Conservation (phyloP, 2,329 filamentous ascomycete genomes). For the Stromatinia cepivora region DNA sequence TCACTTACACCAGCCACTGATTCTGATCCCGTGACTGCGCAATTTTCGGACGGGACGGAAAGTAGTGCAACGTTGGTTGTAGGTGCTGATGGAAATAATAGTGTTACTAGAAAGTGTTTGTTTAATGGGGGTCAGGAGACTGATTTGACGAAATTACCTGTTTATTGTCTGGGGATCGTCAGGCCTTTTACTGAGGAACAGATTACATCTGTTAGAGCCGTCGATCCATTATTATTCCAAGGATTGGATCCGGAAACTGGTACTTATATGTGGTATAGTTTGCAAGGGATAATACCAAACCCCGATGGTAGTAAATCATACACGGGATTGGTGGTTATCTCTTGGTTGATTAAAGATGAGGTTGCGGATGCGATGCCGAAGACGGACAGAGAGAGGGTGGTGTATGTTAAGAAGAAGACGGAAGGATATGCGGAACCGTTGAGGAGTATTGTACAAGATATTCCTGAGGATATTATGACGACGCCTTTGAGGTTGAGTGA, state of each 20-base stretch:
- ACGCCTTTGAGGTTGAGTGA: slow-evolving; percentile 36
- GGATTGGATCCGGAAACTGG: slow-evolving; percentile 53
- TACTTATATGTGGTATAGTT: slow-evolving; percentile 52
- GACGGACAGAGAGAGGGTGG: slow-evolving; percentile 41
- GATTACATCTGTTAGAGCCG: slow-evolving; percentile 45
- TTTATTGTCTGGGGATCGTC: slow-evolving; percentile 44
- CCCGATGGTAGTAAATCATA: slow-evolving; percentile 44
- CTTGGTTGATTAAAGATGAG: slow-evolving; percentile 45
- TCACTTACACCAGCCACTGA: slow-evolving; percentile 30
- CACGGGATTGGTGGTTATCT: slow-evolving; percentile 49
- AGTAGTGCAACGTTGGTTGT: slow-evolving; percentile 42
- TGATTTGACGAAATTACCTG: slow-evolving; percentile 42
- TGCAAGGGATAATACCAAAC: slow-evolving; percentile 45
- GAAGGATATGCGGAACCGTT: slow-evolving; percentile 47
- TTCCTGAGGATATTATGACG: slow-evolving; percentile 46
- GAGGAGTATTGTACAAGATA: slow-evolving; percentile 45
- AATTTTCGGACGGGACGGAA: slow-evolving; percentile 42
- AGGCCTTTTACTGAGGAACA: slow-evolving; percentile 44
- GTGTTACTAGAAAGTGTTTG: slow-evolving; percentile 33
- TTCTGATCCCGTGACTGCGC: slow-evolving; percentile 31
- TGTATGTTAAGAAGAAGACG: slow-evolving; percentile 44
- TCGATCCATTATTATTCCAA: slow-evolving; percentile 57
- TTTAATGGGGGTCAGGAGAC: slow-evolving; percentile 40
- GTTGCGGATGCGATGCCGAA: slow-evolving; percentile 41
- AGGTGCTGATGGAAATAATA: slow-evolving; percentile 45